These are phyloP conservation scores for Plantago major DNA, from an alignment of 257 asterid species.

Conservation along the genomic window DNA sequence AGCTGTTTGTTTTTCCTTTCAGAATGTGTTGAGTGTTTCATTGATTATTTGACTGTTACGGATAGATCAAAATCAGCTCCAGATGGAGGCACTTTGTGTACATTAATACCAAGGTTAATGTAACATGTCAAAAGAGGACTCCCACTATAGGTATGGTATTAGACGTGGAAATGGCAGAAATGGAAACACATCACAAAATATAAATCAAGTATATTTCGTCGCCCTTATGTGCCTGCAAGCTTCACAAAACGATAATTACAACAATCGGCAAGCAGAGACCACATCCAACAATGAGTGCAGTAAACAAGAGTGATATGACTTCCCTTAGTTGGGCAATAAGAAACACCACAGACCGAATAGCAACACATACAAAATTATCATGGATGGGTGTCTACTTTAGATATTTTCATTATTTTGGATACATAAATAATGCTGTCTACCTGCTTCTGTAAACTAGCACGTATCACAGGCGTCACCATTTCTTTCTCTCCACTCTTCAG, in stretches of 20 bases:
- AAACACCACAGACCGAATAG: background rate
- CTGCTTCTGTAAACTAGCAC: constrained; percentile 92
- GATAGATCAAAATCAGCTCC: too few relatives aligned
- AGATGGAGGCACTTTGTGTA: too few relatives aligned
- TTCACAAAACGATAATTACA: background rate
- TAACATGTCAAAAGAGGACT: too few relatives aligned
- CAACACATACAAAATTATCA: background rate
- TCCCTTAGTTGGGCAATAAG: constrained; percentile 5
- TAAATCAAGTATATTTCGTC: too few relatives aligned
- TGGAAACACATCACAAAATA: too few relatives aligned
- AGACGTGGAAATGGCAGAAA: too few relatives aligned
- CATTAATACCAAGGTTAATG: too few relatives aligned
- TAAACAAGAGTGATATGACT: background rate
- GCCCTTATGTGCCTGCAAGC: too few relatives aligned
- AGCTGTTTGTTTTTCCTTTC: constrained; percentile 5
- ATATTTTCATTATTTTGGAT: too few relatives aligned
- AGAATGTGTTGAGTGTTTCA: background rate
- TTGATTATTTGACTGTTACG: background rate
- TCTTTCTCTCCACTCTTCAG: constrained; percentile 63
- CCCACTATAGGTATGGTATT: too few relatives aligned
- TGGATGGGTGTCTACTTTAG: too few relatives aligned
- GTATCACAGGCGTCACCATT: constrained; percentile 84
- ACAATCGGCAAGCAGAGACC: background rate
- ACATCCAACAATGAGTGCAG: background rate
- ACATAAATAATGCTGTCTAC: constrained; percentile 24